Percentiles rank a stretch among this genome's conserved stretches.
Conservation (phyloP, 2,329 filamentous ascomycete genomes). For the Neurospora sp. region DNA sequence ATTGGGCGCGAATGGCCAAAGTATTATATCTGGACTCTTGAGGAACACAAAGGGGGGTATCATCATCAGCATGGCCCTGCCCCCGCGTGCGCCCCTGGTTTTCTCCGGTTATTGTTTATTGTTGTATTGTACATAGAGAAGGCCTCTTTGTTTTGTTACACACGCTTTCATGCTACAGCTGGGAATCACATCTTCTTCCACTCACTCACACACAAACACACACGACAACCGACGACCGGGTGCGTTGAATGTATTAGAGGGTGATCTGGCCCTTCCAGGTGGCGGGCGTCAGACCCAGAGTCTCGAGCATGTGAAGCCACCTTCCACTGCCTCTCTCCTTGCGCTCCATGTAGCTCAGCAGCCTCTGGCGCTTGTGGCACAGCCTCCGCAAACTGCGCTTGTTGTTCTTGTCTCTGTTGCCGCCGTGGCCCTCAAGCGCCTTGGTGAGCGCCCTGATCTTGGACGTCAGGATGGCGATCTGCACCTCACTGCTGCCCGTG, state of each 20-base stretch:
- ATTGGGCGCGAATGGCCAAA: not conserved
- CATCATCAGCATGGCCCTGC: conserved; percentile 4
- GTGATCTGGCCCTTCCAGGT: conserved; percentile 88
- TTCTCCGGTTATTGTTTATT: conserved; percentile 10
- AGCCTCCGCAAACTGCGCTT: conserved; percentile 81
- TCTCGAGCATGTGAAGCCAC: conserved; percentile 80
- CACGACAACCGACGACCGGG: not conserved
- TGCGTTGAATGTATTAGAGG: conserved; percentile 35
- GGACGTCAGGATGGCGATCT: conserved; percentile 87
- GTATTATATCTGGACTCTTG: conserved; percentile 1
- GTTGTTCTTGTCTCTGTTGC: conserved; percentile 84
- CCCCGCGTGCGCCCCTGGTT: conserved; percentile 1
- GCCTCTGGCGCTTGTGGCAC: conserved; percentile 81
- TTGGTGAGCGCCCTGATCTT: conserved; percentile 80
- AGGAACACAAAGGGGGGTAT: conserved; percentile 5
- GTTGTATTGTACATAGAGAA: conserved; percentile 41
- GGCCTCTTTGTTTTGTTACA: conserved; percentile 27
- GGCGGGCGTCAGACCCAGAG: conserved; percentile 74
- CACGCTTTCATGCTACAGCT: conserved; percentile 7
- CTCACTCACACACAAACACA: conserved; percentile 17
- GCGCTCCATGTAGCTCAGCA: conserved; percentile 74
- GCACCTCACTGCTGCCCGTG: conserved; percentile 94
- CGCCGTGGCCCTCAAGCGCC: conserved; percentile 55
- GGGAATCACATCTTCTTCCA: conserved; percentile 5
- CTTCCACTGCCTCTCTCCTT: conserved; percentile 87